phyloP scores from a whole-genome alignment of 345 rosid species.

The Populus davidiana region DNA sequence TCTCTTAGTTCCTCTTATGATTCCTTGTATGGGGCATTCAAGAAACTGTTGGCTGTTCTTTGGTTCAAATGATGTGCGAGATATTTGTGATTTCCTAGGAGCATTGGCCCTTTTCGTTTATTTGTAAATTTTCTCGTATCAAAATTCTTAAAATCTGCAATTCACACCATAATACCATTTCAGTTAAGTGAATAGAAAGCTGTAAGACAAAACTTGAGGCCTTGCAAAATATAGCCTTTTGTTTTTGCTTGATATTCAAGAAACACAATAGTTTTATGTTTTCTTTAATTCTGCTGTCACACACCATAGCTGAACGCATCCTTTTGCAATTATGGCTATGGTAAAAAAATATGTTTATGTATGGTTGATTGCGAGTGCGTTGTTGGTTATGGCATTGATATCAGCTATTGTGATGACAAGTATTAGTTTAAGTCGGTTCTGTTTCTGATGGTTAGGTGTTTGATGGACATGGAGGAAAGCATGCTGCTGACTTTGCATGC shows the following conservation, averaged over 20 bases:
- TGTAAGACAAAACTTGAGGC: neutral
- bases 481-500: conserved; percentile 84
- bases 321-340: neutral
- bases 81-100: neutral
- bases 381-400: neutral
- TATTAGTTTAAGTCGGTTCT: neutral
- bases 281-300: neutral
- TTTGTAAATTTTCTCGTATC: neutral
- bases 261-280: neutral
- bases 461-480: conserved; percentile 94
- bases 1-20: neutral
- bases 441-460: conserved; percentile 40
- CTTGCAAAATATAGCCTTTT: neutral
- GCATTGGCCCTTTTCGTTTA: neutral
- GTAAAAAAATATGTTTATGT: neutral
- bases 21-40: neutral
- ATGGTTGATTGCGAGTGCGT: neutral
- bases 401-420: neutral
- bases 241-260: neutral
- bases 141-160: neutral
- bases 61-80: neutral
- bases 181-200: neutral
- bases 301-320: neutral
- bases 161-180: neutral
- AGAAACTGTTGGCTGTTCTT: neutral